A percentile compares a stretch with the other conserved stretches of the same genome.
These are phyloP conservation scores for Uronychia setigera DNA, from an alignment of 73 alveolate species.

Conservation along the genomic window DNA sequence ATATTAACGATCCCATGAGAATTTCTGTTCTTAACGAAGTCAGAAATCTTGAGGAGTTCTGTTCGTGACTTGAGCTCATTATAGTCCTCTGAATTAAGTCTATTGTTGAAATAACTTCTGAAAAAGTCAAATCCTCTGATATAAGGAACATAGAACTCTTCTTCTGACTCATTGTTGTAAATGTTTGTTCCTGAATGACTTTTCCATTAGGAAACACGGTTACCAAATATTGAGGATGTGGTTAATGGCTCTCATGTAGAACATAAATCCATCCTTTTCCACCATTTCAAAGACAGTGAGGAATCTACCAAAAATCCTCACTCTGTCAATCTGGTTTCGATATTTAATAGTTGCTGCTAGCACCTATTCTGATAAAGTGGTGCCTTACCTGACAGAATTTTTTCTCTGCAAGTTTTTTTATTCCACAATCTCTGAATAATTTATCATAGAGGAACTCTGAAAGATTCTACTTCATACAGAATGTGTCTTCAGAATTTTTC, in stretches of 20 bases:
- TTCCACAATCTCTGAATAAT: conserved; percentile 13
- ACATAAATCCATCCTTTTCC: conserved; percentile 33
- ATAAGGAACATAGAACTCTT: conserved; percentile 23
- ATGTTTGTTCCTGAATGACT: not conserved
- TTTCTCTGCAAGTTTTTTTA: conserved; percentile 27
- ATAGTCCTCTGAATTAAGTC: conserved; percentile 13
- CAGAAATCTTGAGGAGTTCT: conserved; percentile 18
- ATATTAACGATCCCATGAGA: conserved; percentile 9
- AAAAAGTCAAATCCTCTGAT: conserved; percentile 33
- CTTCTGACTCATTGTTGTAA: conserved; percentile 14
- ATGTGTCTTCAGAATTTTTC: conserved; percentile 5
- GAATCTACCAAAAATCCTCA: conserved; percentile 23
- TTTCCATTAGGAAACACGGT: not conserved
- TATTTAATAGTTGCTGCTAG: conserved; percentile 16
- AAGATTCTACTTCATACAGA: not conserved
- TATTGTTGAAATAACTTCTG: conserved; percentile 14
- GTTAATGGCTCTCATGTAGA: conserved; percentile 18
- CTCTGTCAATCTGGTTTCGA: conserved; percentile 12
- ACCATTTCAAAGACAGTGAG: conserved; percentile 11
- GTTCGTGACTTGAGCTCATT: conserved; percentile 6
- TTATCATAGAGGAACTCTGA: conserved; percentile 28
- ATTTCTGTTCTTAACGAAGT: conserved; percentile 27
- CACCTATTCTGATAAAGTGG: too few relatives aligned
- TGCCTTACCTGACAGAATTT: too few relatives aligned
- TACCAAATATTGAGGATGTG: conserved; percentile 19